Conservation (phyloP, 176 grass and related monocot species). For the Otatea glauca region DNA sequence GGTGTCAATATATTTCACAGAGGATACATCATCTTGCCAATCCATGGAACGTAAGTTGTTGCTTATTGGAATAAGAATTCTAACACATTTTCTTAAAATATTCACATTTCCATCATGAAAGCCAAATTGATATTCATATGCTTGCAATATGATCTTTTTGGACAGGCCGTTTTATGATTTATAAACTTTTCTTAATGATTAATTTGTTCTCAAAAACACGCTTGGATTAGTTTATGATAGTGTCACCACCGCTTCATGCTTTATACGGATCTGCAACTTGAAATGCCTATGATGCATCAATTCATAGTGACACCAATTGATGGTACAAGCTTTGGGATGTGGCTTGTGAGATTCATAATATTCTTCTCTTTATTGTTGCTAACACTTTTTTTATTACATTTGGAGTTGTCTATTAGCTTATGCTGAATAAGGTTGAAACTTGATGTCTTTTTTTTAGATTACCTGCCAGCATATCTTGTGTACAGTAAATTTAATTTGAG, state of each 20-base stretch:
- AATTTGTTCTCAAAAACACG: background rate
- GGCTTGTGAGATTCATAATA: conserved; percentile 1
- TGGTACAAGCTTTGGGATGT: conserved; percentile 13
- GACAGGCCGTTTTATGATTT: background rate
- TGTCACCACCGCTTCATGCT: background rate
- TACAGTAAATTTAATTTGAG: background rate
- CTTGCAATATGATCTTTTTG: background rate
- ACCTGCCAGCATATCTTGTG: background rate
- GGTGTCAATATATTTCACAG: conserved; percentile 89
- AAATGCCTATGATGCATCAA: background rate
- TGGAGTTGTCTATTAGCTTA: background rate
- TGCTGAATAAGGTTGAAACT: background rate
- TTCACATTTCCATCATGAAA: background rate
- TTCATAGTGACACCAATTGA: background rate
- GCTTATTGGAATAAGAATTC: conserved; percentile 16
- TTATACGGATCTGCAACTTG: conserved; percentile 4
- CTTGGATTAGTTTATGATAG: conserved; percentile 12
- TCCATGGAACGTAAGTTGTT: conserved; percentile 79
- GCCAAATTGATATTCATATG: conserved; percentile 8
- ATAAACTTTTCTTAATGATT: conserved; percentile 22
- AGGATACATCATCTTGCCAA: conserved; percentile 85
- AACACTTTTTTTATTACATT: background rate
- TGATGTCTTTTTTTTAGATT: background rate
- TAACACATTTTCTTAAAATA: conserved; percentile 27
- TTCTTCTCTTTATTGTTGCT: background rate